Evolutionary conservation across 108 stramenopile species (phyloP), one percentile per base, ranked within the genome.

Genomic region (Cyclostephanos tholiformis): DNA sequence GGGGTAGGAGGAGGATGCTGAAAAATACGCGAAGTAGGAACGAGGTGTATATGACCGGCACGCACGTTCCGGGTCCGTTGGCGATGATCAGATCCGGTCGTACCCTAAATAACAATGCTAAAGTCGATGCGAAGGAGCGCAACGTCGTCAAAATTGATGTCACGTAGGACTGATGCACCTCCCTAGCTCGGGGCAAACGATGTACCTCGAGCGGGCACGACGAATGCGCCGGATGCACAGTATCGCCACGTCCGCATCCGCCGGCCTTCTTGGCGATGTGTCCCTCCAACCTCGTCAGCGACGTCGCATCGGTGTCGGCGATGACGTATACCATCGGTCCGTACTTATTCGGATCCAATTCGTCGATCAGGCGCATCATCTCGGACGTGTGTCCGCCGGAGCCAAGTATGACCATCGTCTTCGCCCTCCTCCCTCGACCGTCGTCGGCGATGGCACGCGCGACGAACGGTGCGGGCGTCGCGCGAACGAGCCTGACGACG

Each of bases 341-440:
- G 70, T 92, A 96, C 8, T 25, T n/a, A 7, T 75, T 39, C 22
- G 69, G 52, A 81, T 91, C 71, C 19, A 96, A 56, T 22, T 77
- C 41, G 55, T 84, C 48, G 0, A 91, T 38, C 74, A 96, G 56
- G 32, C 80, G 79, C 22, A 94, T 67, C 92, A 96, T 94, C 85
- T 96, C 95, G 36, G 90, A 93, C 22, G 93, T 94, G 63, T 96
- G 95, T 16, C 95, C 95, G 22, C 95, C 95, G 12, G 90, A 91
- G 12, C 95, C 95, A 52, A 95, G 56, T 20, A 95, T 88, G 0
- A 92, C 84, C 56, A 95, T 50, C 9, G 90, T 90, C 41, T 41
- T 41, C 36, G 36, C 36, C 36, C 36, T 4, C 36, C 36, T 36
- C n/a, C n/a, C n/a, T n/a, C n/a, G n/a, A n/a, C 36, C 36, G 36